These are phyloP conservation scores for Macrolepiota fuliginosa DNA, from an alignment of 768 basidiomycete genomes.

Conservation along the genomic window DNA sequence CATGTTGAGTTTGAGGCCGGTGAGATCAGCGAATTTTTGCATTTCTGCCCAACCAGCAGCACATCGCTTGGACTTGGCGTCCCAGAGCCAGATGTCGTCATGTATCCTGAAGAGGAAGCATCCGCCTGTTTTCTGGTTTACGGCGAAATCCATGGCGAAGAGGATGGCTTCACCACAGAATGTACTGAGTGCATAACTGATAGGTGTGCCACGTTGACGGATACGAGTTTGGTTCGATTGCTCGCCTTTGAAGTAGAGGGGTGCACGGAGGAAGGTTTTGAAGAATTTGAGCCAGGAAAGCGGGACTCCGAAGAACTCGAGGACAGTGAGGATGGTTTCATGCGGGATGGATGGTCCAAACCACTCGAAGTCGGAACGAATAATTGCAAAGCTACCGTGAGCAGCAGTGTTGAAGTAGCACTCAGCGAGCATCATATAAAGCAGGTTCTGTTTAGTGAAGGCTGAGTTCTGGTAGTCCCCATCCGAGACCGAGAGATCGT, in stretches of 20 bases:
- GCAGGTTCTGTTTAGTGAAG: slow-evolving; percentile 32
- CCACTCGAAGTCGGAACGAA: slow-evolving; percentile 43
- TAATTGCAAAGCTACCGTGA: slow-evolving; percentile 29
- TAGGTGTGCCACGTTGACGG: slow-evolving; percentile 40
- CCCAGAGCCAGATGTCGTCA: slow-evolving; percentile 46
- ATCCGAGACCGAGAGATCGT: no score
- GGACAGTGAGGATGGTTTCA: slow-evolving; percentile 34
- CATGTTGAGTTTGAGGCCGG: slow-evolving; percentile 39
- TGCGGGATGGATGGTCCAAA: slow-evolving; percentile 42
- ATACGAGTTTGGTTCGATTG: slow-evolving; percentile 22
- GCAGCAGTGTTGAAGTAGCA: slow-evolving; percentile 34
- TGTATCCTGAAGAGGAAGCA: slow-evolving; percentile 44
- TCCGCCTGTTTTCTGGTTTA: slow-evolving; percentile 39
- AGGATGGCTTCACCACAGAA: slow-evolving; percentile 40
- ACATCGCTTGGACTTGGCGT: slow-evolving; percentile 29
- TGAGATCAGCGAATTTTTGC: slow-evolving; percentile 36
- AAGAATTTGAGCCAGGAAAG: slow-evolving; percentile 33
- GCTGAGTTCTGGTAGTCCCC: no score
- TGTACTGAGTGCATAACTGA: slow-evolving; percentile 37
- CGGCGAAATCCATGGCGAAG: slow-evolving; percentile 47
- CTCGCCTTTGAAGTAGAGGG: slow-evolving; percentile 30
- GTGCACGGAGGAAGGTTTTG: slow-evolving; percentile 32
- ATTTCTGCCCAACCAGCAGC: slow-evolving; percentile 39
- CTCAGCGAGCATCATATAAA: slow-evolving; percentile 40
- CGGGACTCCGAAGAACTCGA: slow-evolving; percentile 38